phyloP scores from a whole-genome alignment of 2,329 filamentous ascomycete genomes.

The Sporothrix brunneoviolacea region DNA sequence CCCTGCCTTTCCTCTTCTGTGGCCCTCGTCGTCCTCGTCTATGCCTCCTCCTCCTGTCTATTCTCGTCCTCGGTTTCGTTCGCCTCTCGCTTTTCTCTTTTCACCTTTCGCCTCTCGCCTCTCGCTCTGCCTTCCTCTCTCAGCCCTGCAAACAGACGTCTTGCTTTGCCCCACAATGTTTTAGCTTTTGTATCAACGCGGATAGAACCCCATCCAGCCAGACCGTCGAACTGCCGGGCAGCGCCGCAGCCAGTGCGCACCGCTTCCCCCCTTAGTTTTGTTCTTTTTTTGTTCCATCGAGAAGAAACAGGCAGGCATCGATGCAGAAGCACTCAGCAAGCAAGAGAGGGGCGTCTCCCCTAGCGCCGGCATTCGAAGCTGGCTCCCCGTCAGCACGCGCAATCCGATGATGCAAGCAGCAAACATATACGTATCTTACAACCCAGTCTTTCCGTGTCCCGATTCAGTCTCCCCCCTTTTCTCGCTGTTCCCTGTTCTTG shows the following conservation, averaged over 20 bases:
- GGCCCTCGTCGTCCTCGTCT: background rate
- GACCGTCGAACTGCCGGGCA: background rate
- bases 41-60: background rate
- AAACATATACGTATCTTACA: no score
- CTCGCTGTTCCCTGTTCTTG: no score
- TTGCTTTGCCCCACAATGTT: background rate
- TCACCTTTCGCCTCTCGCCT: background rate
- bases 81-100: background rate
- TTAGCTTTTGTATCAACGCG: slow-evolving; percentile 4
- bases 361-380: background rate
- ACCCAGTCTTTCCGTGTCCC: no score
- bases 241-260: background rate
- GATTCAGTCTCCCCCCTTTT: no score
- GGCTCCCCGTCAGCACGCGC: background rate
- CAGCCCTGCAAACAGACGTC: no score
- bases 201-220: background rate
- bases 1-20: background rate
- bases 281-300: background rate
- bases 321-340: no score
- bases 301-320: no score
- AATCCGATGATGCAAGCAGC: slow-evolving; percentile 8
- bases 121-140: background rate
- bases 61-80: background rate
- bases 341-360: no score
- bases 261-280: background rate